Percentiles rank a stretch among this genome's conserved stretches.
Evolutionary conservation across 2,329 filamentous ascomycete species (phyloP).

Genomic region (Chrysoporthe austroafricana): DNA sequence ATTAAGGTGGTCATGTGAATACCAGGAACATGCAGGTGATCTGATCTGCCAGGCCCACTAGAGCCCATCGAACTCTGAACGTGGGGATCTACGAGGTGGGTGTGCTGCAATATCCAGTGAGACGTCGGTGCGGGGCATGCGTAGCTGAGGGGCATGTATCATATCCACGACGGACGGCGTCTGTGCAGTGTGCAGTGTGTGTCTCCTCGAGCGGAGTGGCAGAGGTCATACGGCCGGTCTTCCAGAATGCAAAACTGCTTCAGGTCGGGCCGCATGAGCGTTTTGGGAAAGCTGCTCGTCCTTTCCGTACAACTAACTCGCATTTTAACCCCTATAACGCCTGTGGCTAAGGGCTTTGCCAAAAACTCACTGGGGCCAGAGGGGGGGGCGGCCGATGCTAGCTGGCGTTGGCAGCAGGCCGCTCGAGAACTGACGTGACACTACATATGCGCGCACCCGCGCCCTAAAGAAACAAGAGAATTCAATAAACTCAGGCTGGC

Average conservation of each 20-base stretch:
- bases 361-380: not conserved
- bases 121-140: constrained; percentile 19
- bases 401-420: not conserved
- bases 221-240: not conserved
- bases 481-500: not conserved
- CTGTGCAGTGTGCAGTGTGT: too few relatives aligned
- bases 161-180: not conserved
- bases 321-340: not conserved
- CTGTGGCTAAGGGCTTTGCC: constrained; percentile 1
- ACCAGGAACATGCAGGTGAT: constrained; percentile 21
- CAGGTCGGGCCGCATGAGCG: constrained; percentile 10
- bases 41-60: constrained; percentile 22
- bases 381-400: not conserved
- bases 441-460: constrained; percentile 10
- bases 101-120: constrained; percentile 16
- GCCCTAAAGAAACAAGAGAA: not conserved
- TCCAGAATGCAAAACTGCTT: not conserved
- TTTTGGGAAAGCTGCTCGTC: constrained; percentile 3
- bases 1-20: constrained; percentile 26
- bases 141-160: not conserved
- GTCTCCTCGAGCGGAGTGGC: not conserved
- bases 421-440: constrained; percentile 1
- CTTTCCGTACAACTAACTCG: not conserved
- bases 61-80: not conserved
- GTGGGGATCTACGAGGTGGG: constrained; percentile 4